Conservation (phyloP, 2,329 filamentous ascomycete species). For the Aspergillus jensenii region DNA sequence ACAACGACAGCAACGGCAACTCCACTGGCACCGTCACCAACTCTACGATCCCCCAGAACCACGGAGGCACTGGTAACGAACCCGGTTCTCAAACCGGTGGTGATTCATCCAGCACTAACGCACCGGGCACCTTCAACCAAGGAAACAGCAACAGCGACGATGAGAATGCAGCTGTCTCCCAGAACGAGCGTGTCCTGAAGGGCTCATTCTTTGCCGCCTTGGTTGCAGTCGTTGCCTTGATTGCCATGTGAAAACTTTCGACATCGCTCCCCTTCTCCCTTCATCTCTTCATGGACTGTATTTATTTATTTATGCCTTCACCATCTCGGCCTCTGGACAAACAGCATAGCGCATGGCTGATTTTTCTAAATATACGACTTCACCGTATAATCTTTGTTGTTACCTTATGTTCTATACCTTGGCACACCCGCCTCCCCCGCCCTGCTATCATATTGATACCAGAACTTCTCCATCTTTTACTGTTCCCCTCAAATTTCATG, state of each 20-base stretch:
- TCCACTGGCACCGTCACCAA: constrained; percentile 14
- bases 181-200: constrained; percentile 42
- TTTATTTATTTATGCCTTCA: constrained; percentile 14
- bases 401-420: constrained; percentile 21
- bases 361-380: constrained; percentile 13
- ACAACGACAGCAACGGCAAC: constrained; percentile 11
- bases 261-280: not conserved
- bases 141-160: constrained; percentile 17
- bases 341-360: constrained; percentile 10
- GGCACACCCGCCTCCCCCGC: not conserved
- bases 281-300: constrained; percentile 22
- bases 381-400: constrained; percentile 12
- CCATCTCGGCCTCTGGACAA: constrained; percentile 9
- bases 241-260: constrained; percentile 40
- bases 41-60: constrained; percentile 32
- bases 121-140: constrained; percentile 32
- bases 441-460: constrained; percentile 2
- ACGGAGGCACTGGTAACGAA: constrained; percentile 33
- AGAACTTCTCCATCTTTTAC: not conserved
- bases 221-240: constrained; percentile 47
- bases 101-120: constrained; percentile 16
- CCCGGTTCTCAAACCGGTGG: constrained; percentile 16
- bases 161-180: constrained; percentile 31
- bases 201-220: constrained; percentile 49
- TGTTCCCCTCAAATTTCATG: not conserved